Evolutionary conservation across 305 asterid species (phyloP), one percentile per base, ranked within the genome.

Genomic region (Fraxinus greggii): DNA sequence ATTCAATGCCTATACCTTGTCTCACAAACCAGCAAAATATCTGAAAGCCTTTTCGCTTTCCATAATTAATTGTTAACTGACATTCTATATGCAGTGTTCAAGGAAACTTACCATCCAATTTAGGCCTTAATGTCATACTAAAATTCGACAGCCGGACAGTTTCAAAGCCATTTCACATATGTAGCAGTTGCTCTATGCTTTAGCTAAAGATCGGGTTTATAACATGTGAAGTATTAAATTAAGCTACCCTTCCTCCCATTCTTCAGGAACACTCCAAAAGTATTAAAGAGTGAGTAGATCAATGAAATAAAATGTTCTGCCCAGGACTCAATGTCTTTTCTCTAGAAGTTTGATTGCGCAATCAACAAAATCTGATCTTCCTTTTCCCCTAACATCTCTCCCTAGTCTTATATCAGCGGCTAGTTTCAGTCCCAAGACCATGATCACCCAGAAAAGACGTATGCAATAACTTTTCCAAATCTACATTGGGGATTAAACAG

Each of bases 131-230:
- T 63, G 42, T 36, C 56, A 15, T 36, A 35, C 75, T 17, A 42
- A 63, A 35, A 61, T 78, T 78, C 81, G 35, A 59, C 19, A 78
- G 81, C 40, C 7, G 42, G 35, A 23, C 29, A 51, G 45, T 36
- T 78, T 75, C 54, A 51, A 38, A 42, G 33, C 35, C 59, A 13
- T 12, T 54, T 54, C 63, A 54, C 8, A 38, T 23, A 75, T 13
- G 9, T 17, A 73, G 51, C 54, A 73, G 54, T 7, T 73, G 32
- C 23, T 65, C 73, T 26, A 65, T 65, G 35, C 19, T 65, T 65
- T 65, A 13, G 19, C 73, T 9, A 70, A 70, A 70, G 75, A 70
- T 32, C 42, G 42, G 26, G 28, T 75, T 59, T 45, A 45, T 26
- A 45, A 28, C 40, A 76, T 24, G 21, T 13, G 36, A 31, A 31